Evolutionary conservation across 768 basidiomycete species (phyloP), one percentile per base, ranked within the genome.

Genomic region (Boletus insuetus): DNA sequence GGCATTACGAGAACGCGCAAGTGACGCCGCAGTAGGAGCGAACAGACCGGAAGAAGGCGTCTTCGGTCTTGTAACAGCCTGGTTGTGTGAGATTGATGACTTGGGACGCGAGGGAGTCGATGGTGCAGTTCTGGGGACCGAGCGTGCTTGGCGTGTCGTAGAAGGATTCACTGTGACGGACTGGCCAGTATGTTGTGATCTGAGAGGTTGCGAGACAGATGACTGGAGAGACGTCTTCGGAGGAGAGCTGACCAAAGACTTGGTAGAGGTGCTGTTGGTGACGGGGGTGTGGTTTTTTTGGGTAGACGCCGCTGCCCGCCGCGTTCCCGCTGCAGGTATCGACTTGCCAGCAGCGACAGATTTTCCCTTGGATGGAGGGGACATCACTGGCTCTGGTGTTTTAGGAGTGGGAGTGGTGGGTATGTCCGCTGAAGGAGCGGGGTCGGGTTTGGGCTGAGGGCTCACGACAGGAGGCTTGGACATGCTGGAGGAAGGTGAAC

Each of bases 21-120:
- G 80, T 10, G 89, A 90, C 4, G 90, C 87, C 0, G 89, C 91
- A 1, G 91, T 93, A 1, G 91, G 91, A 8, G 91, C 89, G 64
- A 86, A 91, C 20, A 91, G 69, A 13, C 87, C 85, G 2, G 82
- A 75, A 6, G 83, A 80, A 3, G 86, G 83, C 0, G 85, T 85
- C 71, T 85, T 88, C 35, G 82, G 79, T 52, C 80, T 77, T 29
- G 64, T 9, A 22, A 54, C 47, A 42, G 60, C 26, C 4, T 58
- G 57, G 45, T 63, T 49, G 16, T 64, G 69, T 43, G 49, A 31
- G 10, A 55, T 49, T 9, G 75, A 70, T 16, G 76, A 72, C 63
- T 76, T 76, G 34, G 75, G 72, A 38, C 76, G 67, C 31, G 70
- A 64, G 10, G 70, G 70, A 1, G 69, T 71, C 29, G 61, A 57